Evolutionary conservation across 73 alveolate species (phyloP), one percentile per base, ranked within the genome.

Genomic region (Symbiodinium natans): DNA sequence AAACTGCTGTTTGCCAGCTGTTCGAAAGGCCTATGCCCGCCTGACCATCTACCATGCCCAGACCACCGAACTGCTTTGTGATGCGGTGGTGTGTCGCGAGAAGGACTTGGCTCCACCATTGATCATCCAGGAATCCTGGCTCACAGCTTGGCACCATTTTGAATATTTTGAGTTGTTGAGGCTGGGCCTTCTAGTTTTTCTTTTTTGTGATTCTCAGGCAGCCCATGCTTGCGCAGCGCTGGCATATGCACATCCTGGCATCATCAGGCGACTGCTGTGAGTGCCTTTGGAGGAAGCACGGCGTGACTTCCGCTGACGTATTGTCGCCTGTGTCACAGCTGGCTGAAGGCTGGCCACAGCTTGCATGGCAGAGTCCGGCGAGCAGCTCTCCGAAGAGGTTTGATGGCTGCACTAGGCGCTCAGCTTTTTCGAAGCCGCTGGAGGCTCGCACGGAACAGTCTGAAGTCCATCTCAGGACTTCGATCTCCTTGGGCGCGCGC

Each of bases 141-240:
- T 63, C 82, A 63, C 39, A 29, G 82, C 82, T 63, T 63, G 71
- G 27, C 82, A 63, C 82, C 36, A 19, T 21, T 29, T 63, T 21
- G 82, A n/a, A n/a, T n/a, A n/a, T n/a, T n/a, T n/a, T n/a, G n/a
- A n/a, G n/a, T n/a, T 25, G 82, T 21, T 4, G 36, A 63, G 15
- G 36, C 82, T 63, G 82, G 71, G 19, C 71, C 10, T 52, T 10
- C 19, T 19, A 52, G 27, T 13, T 52, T 52, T 52, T 52, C 27
- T 19, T 13, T 63, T 63, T 29, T 63, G 82, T 25, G 71, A 52
- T 19, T 19, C 27, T 34, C 41, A 92, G 98, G 92, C 82, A 21
- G 92, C 98, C 6, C 86, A 92, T 34, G 90, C 98, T 9, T 92
- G 98, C 34, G 98, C 98, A 21, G 92, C 98, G 19, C 83, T 92